Evolutionary conservation across 2,329 filamentous ascomycete species (phyloP).

Genomic region (Xylaria sp.): DNA sequence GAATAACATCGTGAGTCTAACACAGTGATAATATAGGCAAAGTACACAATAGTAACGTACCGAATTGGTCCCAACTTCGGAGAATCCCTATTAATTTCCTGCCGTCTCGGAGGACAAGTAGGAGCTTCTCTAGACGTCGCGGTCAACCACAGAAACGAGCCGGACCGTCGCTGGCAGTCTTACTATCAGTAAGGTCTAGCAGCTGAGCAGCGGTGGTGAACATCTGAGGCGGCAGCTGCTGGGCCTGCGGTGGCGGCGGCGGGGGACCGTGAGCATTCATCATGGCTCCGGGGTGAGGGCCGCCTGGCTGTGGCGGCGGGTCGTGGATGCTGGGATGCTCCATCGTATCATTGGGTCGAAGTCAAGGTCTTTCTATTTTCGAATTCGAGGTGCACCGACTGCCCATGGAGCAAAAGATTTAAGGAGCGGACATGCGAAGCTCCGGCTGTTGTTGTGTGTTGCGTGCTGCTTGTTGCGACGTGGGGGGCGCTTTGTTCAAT

Average conservation of each 20-base stretch:
- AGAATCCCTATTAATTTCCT: constrained; percentile 93
- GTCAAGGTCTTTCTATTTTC: constrained; percentile 14
- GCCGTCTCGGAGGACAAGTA: constrained; percentile 90
- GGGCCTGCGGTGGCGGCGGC: constrained; percentile 57
- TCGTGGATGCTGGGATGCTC: constrained; percentile 66
- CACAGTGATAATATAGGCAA: background rate
- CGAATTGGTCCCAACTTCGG: constrained; percentile 97
- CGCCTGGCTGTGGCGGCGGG: constrained; percentile 55
- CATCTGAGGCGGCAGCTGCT: constrained; percentile 90
- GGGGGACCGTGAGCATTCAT: constrained; percentile 29
- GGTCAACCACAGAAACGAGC: constrained; percentile 41
- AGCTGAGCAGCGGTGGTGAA: constrained; percentile 98
- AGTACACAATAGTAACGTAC: constrained; percentile 62
- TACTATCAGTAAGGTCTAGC: constrained; percentile 96
- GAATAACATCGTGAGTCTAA: constrained; percentile 17
- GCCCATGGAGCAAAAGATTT: constrained; percentile 42
- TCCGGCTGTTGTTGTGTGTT: constrained; percentile 12
- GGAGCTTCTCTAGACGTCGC: constrained; percentile 81
- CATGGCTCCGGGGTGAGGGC: constrained; percentile 44
- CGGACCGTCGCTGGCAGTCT: constrained; percentile 52
- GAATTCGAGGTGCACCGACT: constrained; percentile 30
- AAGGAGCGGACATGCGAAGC: constrained; percentile 15
- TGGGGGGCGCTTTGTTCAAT: constrained; percentile 9
- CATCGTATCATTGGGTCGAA: constrained; percentile 56
- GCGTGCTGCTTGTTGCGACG: constrained; percentile 27